Conservation (phyloP, 768 basidiomycete species). For the Termitomyces sp. region DNA sequence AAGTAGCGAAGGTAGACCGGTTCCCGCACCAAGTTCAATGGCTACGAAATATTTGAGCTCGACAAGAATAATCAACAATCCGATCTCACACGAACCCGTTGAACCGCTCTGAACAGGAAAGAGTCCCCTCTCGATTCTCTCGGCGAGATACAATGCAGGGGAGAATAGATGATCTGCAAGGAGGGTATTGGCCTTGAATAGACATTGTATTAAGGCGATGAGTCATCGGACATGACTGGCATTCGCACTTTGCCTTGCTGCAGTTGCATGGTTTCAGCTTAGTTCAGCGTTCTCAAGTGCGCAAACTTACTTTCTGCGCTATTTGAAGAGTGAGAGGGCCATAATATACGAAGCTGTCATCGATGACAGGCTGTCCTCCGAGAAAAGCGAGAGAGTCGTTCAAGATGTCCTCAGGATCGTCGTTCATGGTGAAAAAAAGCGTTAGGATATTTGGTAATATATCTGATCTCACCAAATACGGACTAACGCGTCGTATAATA, state of each 20-base stretch:
- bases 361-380: slow-evolving; percentile 39
- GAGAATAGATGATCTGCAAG: slow-evolving; percentile 75
- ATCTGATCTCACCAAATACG: slow-evolving; percentile 25
- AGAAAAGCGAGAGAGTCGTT: slow-evolving; percentile 51
- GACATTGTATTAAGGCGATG: slow-evolving; percentile 10
- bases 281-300: slow-evolving; percentile 1
- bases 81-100: slow-evolving; percentile 31
- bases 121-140: slow-evolving; percentile 56
- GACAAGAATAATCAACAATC: neutral
- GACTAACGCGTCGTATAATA: slow-evolving; percentile 28
- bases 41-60: slow-evolving; percentile 34
- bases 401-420: slow-evolving; percentile 45
- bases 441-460: neutral
- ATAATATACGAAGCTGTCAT: slow-evolving; percentile 45
- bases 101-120: slow-evolving; percentile 36
- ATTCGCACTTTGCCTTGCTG: slow-evolving; percentile 60
- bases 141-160: slow-evolving; percentile 62
- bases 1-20: slow-evolving; percentile 65
- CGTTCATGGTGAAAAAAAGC: slow-evolving; percentile 9
- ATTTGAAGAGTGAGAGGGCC: slow-evolving; percentile 53
- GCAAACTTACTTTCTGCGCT: slow-evolving; percentile 51
- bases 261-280: slow-evolving; percentile 1
- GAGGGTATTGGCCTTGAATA: slow-evolving; percentile 59
- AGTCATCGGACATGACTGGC: slow-evolving; percentile 6
- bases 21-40: slow-evolving; percentile 71